phyloP scores from a whole-genome alignment of 345 rosid species.

The Linum usitatissimum region DNA sequence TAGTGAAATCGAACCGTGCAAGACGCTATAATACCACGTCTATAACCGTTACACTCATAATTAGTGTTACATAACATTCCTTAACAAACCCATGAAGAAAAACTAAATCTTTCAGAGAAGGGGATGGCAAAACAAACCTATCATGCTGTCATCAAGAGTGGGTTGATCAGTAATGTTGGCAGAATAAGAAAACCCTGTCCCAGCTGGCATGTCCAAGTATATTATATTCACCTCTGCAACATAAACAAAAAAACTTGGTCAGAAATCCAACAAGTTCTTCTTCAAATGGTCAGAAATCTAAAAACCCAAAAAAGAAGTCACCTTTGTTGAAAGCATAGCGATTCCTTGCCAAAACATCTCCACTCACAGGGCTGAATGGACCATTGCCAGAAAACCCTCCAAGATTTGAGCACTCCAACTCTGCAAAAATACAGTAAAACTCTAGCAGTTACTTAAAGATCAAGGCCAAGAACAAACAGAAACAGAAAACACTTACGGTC shows the following conservation, averaged over 20 bases:
- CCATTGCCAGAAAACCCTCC: constrained; percentile 23
- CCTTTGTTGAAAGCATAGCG: constrained; percentile 11
- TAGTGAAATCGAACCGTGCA: no score
- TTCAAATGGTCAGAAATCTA: background rate
- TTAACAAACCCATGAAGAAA: background rate
- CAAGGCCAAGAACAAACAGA: background rate
- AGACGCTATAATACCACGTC: no score
- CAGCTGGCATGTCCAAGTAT: constrained; percentile 86
- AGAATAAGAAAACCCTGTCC: constrained; percentile 96
- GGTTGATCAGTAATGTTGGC: constrained; percentile 33
- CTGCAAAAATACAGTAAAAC: background rate
- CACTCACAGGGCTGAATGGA: constrained; percentile 5
- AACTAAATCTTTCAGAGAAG: background rate
- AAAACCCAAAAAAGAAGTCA: background rate
- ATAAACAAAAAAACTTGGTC: background rate
- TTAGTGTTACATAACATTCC: no score
- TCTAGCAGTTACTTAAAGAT: background rate
- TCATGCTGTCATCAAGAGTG: constrained; percentile 9
- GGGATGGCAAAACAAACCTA: background rate
- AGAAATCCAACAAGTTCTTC: background rate
- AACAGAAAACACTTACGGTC: background rate
- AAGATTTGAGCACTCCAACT: constrained; percentile 9
- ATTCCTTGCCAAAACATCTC: background rate
- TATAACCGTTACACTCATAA: no score
- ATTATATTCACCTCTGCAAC: constrained; percentile 84